Conservation (phyloP, 2,329 filamentous ascomycete species). For the Fusarium piperis region DNA sequence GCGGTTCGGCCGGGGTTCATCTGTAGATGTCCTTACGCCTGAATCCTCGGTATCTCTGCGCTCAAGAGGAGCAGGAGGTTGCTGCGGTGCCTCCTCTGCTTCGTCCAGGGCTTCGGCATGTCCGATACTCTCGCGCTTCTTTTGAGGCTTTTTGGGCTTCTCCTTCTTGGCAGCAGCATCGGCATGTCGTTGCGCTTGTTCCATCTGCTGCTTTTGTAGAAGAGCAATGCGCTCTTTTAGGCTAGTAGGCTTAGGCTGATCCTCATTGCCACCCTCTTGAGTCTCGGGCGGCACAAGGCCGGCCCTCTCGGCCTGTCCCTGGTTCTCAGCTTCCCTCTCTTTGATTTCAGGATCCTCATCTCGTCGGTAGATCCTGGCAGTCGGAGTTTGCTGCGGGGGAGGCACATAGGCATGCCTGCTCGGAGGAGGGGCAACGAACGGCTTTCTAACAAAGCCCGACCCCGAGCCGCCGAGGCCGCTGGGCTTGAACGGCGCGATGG, state of each 20-base stretch:
- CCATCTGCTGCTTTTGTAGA: constrained; percentile 91
- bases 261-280: constrained; percentile 69
- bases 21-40: constrained; percentile 60
- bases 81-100: constrained; percentile 43
- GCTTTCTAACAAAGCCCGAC: constrained; percentile 89
- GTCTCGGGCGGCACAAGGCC: constrained; percentile 62
- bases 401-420: constrained; percentile 92
- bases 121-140: constrained; percentile 67
- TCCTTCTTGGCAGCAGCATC: constrained; percentile 84
- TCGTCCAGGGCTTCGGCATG: constrained; percentile 44
- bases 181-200: constrained; percentile 84
- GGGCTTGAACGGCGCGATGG: constrained; percentile 90
- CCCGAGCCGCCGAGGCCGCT: constrained; percentile 65
- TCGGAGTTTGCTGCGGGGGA: constrained; percentile 73
- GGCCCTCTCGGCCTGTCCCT: constrained; percentile 74
- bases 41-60: constrained; percentile 60
- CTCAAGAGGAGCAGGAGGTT: constrained; percentile 50
- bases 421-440: constrained; percentile 93
- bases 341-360: constrained; percentile 84
- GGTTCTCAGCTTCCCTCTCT: constrained; percentile 72
- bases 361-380: constrained; percentile 81
- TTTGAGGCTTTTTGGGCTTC: constrained; percentile 81
- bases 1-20: constrained; percentile 51
- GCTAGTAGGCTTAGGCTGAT: constrained; percentile 90
- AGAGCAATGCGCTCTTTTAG: constrained; percentile 95